Evolutionary conservation across 2,329 filamentous ascomycete genomes (phyloP).

Genomic region (Claviceps sorghi): DNA sequence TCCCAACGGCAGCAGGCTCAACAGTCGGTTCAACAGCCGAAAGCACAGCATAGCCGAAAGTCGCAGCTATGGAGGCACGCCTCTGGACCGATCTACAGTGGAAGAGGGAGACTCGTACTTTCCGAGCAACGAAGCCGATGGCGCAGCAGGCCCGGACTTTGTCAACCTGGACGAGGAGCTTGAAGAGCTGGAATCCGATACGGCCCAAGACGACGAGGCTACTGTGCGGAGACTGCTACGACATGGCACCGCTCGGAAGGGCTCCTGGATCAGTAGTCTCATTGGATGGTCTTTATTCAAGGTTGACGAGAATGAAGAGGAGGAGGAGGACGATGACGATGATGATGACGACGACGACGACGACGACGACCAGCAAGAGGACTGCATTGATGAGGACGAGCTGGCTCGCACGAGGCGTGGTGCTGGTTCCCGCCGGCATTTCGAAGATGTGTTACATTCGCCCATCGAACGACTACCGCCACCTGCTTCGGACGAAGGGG

Average conservation of each 20-base stretch:
- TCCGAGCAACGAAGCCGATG: constrained; percentile 19
- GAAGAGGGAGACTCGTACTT: constrained; percentile 32
- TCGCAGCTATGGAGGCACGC: constrained; percentile 29
- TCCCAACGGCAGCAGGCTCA: constrained; percentile 28
- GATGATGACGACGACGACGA: constrained; percentile 17
- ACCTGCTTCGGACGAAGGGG: constrained; percentile 38
- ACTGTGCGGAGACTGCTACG: constrained; percentile 42
- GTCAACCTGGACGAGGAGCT: constrained; percentile 46
- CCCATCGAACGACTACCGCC: constrained; percentile 33
- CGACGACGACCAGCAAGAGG: constrained; percentile 12
- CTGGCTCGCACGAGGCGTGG: constrained; percentile 16
- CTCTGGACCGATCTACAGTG: constrained; percentile 22
- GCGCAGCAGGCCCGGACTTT: constrained; percentile 43
- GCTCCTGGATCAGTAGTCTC: constrained; percentile 44
- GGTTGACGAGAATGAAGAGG: constrained; percentile 45
- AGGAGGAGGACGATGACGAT: constrained; percentile 28
- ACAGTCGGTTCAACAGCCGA: constrained; percentile 35
- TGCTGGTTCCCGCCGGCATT: constrained; percentile 21
- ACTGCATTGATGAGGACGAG: constrained; percentile 12
- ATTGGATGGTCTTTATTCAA: constrained; percentile 48
- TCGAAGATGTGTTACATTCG: constrained; percentile 26
- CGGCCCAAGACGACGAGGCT: constrained; percentile 41
- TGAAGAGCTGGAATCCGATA: constrained; percentile 38
- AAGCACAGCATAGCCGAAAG: constrained; percentile 19
- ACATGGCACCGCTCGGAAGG: constrained; percentile 34